Evolutionary conservation across 2,329 filamentous ascomycete genomes (phyloP).

Genomic region (Pyrenophora teres): DNA sequence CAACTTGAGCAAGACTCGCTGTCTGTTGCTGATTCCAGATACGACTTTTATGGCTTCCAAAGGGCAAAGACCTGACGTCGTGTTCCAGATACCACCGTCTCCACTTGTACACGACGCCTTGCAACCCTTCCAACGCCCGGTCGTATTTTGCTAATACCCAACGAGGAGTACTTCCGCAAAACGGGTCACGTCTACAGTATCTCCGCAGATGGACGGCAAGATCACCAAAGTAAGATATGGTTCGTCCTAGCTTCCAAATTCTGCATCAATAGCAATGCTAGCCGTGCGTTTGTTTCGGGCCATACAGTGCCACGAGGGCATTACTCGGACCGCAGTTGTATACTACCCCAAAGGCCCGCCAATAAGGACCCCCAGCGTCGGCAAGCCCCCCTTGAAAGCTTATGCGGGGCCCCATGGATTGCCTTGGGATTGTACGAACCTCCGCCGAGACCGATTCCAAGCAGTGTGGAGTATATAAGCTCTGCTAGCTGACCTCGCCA

Average conservation of each 20-base stretch:
- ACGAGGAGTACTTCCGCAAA: constrained; percentile 3
- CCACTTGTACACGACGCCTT: not conserved
- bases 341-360: constrained; percentile 12
- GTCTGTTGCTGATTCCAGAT: no score
- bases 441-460: constrained; percentile 9
- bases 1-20: no score
- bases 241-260: not conserved
- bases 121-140: not conserved
- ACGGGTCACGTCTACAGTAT: not conserved
- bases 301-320: constrained; percentile 1
- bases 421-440: constrained; percentile 4
- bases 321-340: constrained; percentile 1
- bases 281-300: constrained; percentile 1
- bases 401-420: constrained; percentile 28
- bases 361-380: constrained; percentile 9
- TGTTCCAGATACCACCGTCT: no score
- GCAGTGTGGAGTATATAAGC: constrained; percentile 15
- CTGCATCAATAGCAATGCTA: constrained; percentile 15
- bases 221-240: not conserved
- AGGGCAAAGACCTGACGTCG: no score
- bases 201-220: not conserved
- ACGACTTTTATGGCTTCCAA: no score
- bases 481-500: not conserved
- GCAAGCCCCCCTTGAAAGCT: constrained; percentile 14
- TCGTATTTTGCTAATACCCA: not conserved